Evolutionary conservation across 345 rosid species (phyloP), one percentile per base, ranked within the genome.

Genomic region (Draba incana): DNA sequence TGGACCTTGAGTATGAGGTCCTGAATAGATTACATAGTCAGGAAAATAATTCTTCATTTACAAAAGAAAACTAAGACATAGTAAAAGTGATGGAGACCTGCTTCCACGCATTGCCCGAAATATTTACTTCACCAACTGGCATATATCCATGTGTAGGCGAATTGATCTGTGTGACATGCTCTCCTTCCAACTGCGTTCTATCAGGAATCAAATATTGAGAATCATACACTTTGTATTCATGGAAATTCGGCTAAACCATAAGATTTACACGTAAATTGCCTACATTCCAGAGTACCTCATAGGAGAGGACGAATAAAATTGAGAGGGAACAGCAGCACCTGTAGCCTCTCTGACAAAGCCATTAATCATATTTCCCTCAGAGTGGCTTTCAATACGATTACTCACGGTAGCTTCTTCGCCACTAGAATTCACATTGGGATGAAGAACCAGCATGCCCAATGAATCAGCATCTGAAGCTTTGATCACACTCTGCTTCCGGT

Each of bases 101-200:
- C 77, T 89, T 94, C 89, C 88, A 86, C 9, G 84, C 74, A 75
- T 69, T 68, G 61, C 55, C 71, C 14, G 84, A 44, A 72, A 77
- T 76, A 71, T 85, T 84, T 64, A 74, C 82, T 84, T 85, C 90
- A 77, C 84, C 75, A 81, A 79, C 79, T 52, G 81, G 84, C 84
- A 88, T 72, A 66, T 64, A 64, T 52, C 84, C 83, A 56, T 82
- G 84, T 47, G 84, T 75, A 78, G 82, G 70, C 24, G 69, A 73
- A 60, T 66, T 80, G 41, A 67, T 16, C 15, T 67, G 77, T 59
- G 75, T 35, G 68, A 73, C 79, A 58, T 65, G 77, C 74, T 77
- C 94, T 58, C 89, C 86, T 67, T 84, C 91, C 30, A 73, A 70
- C 64, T 77, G 80, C 76, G 79, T 69, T 82, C 97, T 90, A 79